Percentiles rank a stretch among this genome's conserved stretches.
Evolutionary conservation across 805 yeast genomes (phyloP).

Genomic region (Helenozyma rhizophorensis): DNA sequence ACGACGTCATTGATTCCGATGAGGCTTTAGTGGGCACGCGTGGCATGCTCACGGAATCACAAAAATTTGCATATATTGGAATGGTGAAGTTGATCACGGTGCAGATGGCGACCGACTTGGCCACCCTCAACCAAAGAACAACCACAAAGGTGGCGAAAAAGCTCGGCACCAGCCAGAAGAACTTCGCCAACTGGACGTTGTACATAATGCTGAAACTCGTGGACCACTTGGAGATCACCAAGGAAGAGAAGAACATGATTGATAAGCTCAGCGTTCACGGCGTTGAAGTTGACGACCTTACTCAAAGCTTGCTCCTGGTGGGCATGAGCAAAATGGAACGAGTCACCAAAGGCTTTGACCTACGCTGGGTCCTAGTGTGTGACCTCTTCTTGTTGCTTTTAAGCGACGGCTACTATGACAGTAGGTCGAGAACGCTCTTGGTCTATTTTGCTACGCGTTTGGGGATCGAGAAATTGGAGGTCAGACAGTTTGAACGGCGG

Average conservation of each 20-base stretch:
- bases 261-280: slow-evolving; percentile 84
- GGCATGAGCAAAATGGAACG: slow-evolving; percentile 10
- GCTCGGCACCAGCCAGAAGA: slow-evolving; percentile 65
- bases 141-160: slow-evolving; percentile 53
- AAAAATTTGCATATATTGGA: slow-evolving; percentile 90
- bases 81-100: slow-evolving; percentile 70
- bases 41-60: slow-evolving; percentile 73
- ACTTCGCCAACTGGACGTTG: slow-evolving; percentile 81
- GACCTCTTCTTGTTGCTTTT: slow-evolving; percentile 78
- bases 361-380: slow-evolving; percentile 92
- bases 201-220: slow-evolving; percentile 67
- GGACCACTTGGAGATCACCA: slow-evolving; percentile 70
- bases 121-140: slow-evolving; percentile 49
- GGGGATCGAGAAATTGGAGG: slow-evolving; percentile 58
- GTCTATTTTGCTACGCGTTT: slow-evolving; percentile 61
- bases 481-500: slow-evolving; percentile 84
- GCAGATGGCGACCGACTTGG: slow-evolving; percentile 78
- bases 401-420: slow-evolving; percentile 82
- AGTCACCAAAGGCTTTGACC: slow-evolving; percentile 40
- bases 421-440: slow-evolving; percentile 81
- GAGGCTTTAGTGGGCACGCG: slow-evolving; percentile 77
- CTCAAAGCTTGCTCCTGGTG: slow-evolving; percentile 49
- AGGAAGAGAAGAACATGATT: slow-evolving; percentile 83
- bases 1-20: slow-evolving; percentile 44
- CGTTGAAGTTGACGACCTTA: slow-evolving; percentile 66